Percentiles rank a stretch among this genome's conserved stretches.
phyloP scores from a whole-genome alignment of 169 alveolate genomes.

The Plasmodium blacklocki region DNA sequence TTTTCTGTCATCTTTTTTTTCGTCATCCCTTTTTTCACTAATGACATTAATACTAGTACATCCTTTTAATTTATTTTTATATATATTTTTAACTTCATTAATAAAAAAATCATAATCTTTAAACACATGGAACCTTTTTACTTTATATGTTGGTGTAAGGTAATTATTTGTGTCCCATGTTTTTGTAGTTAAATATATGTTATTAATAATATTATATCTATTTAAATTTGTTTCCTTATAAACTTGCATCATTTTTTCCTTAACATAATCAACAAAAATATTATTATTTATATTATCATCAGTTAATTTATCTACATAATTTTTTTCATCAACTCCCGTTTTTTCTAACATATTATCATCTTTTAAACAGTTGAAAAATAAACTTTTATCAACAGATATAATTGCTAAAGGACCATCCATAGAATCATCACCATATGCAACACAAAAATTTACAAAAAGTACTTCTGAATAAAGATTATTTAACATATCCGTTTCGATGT shows the following conservation, averaged over 20 bases:
- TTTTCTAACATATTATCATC: conserved; percentile 5
- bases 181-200: neutral
- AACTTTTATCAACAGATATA: conserved; percentile 3
- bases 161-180: conserved; percentile 31
- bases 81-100: no score
- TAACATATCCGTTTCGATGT: no score
- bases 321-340: neutral
- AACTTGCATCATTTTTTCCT: no score
- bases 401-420: no score
- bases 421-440: no score
- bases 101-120: no score
- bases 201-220: no score
- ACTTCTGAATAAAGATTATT: conserved; percentile 43
- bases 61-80: neutral
- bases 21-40: neutral
- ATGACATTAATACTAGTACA: neutral
- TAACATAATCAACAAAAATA: no score
- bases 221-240: no score
- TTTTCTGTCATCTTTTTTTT: neutral
- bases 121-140: conserved; percentile 2
- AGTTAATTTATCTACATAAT: no score
- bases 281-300: no score
- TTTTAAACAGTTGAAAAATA: conserved; percentile 4
- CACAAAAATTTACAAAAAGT: neutral
- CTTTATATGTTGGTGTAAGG: conserved; percentile 32